A percentile compares a stretch with the other conserved stretches of the same genome.
Evolutionary conservation across 306 rosid genomes (phyloP).

Genomic region (Arachis stenosperma): DNA sequence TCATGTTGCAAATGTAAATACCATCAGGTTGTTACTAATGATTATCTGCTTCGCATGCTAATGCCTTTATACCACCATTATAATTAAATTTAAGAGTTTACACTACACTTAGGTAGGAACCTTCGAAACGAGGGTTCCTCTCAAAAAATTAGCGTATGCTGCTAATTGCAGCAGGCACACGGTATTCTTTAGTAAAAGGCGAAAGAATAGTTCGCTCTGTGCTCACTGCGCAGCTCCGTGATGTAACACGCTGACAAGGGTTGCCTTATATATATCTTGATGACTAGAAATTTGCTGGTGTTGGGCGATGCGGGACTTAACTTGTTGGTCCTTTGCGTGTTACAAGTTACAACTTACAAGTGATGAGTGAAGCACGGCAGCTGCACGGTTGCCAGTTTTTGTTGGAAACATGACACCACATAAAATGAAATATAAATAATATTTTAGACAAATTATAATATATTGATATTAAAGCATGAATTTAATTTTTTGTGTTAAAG

Average conservation of each 20-base stretch:
- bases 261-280: background rate
- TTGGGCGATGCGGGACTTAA: conserved; percentile 24
- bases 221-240: conserved; percentile 42
- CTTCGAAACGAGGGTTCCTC: background rate
- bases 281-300: background rate
- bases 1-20: too few relatives aligned
- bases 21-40: too few relatives aligned
- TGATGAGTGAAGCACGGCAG: too few relatives aligned
- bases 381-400: too few relatives aligned
- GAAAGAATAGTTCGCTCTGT: conserved; percentile 67
- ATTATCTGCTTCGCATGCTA: too few relatives aligned
- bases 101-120: background rate
- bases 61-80: too few relatives aligned
- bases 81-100: background rate
- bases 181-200: conserved; percentile 74
- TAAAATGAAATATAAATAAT: too few relatives aligned
- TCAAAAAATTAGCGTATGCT: conserved; percentile 36
- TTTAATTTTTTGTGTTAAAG: too few relatives aligned
- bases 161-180: conserved; percentile 3
- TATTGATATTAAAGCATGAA: too few relatives aligned
- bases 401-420: too few relatives aligned
- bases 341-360: too few relatives aligned
- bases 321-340: background rate
- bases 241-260: accelerated
- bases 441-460: too few relatives aligned